phyloP scores from a whole-genome alignment of 2,329 filamentous ascomycete species.

The Harringtonia aguacate region DNA sequence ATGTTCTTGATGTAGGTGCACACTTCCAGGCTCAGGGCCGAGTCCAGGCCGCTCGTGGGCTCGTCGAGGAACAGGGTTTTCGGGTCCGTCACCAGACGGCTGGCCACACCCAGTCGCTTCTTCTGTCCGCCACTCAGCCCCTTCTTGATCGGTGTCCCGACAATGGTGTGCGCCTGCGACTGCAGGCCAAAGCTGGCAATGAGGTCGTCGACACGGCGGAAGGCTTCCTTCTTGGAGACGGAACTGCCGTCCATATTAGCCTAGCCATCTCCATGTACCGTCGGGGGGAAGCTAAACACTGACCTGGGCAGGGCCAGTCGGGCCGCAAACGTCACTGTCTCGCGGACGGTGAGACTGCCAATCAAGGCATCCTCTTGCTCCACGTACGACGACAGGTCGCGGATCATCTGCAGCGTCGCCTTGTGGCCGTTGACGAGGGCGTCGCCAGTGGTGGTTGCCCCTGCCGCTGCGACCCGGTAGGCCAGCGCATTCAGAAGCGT shows the following conservation, averaged over 20 bases:
- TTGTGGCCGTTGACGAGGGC: constrained; percentile 53
- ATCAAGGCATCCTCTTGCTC: constrained; percentile 83
- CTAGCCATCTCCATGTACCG: too few species aligned
- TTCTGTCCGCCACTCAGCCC: constrained; percentile 83
- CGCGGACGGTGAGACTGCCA: constrained; percentile 67
- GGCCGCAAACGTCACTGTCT: constrained; percentile 71
- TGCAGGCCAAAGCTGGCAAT: constrained; percentile 64
- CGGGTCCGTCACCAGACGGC: constrained; percentile 70
- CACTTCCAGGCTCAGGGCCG: constrained; percentile 64
- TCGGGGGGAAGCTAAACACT: not conserved
- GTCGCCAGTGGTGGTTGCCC: constrained; percentile 31
- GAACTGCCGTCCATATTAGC: too few species aligned
- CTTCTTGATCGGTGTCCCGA: constrained; percentile 74
- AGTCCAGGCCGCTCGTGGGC: constrained; percentile 76
- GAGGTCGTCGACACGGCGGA: constrained; percentile 53
- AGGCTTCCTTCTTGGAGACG: constrained; percentile 42
- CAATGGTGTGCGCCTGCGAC: constrained; percentile 55
- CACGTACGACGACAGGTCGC: constrained; percentile 62
- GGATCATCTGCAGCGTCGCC: constrained; percentile 44
- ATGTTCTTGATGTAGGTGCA: constrained; percentile 60
- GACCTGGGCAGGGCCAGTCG: constrained; percentile 52
- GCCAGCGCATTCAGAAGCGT: constrained; percentile 75
- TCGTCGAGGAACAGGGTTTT: constrained; percentile 77
- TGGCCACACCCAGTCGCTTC: constrained; percentile 66
- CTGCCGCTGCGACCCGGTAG: constrained; percentile 37